A percentile compares a stretch with the other conserved stretches of the same genome.
Conservation (phyloP, 345 rosid genomes). For the Citrus sinensis region DNA sequence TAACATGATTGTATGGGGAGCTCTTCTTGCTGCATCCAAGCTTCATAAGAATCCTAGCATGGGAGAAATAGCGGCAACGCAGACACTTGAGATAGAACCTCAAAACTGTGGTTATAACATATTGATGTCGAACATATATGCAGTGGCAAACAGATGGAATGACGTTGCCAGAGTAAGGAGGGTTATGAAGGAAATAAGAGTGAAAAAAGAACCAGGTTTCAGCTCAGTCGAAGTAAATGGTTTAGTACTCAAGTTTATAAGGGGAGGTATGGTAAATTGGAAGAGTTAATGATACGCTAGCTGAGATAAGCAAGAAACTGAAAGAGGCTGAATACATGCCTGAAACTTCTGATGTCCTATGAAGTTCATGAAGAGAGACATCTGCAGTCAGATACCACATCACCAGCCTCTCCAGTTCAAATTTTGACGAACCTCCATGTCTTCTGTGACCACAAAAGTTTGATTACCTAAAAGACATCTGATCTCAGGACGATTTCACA, state of each 20-base stretch:
- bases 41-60: constrained; percentile 27
- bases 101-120: constrained; percentile 27
- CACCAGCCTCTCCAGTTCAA: constrained; percentile 20
- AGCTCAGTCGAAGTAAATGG: constrained; percentile 40
- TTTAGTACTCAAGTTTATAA: constrained; percentile 24
- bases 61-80: constrained; percentile 31
- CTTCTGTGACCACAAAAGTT: neutral
- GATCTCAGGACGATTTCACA: constrained; percentile 23
- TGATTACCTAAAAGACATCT: neutral
- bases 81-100: constrained; percentile 32
- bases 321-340: constrained; percentile 24
- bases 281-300: constrained; percentile 18
- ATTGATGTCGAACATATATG: constrained; percentile 42
- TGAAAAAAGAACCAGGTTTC: constrained; percentile 38
- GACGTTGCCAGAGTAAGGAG: constrained; percentile 38
- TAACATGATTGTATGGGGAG: constrained; percentile 42
- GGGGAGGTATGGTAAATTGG: constrained; percentile 22
- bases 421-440: constrained; percentile 25
- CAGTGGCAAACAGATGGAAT: constrained; percentile 37
- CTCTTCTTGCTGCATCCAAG: constrained; percentile 43
- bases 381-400: constrained; percentile 20
- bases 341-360: constrained; percentile 23
- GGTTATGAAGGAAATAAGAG: constrained; percentile 22
- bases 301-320: constrained; percentile 26
- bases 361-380: constrained; percentile 26